These are phyloP conservation scores for Tremella fuciformis DNA, from an alignment of 768 basidiomycete genomes.

Conservation along the genomic window DNA sequence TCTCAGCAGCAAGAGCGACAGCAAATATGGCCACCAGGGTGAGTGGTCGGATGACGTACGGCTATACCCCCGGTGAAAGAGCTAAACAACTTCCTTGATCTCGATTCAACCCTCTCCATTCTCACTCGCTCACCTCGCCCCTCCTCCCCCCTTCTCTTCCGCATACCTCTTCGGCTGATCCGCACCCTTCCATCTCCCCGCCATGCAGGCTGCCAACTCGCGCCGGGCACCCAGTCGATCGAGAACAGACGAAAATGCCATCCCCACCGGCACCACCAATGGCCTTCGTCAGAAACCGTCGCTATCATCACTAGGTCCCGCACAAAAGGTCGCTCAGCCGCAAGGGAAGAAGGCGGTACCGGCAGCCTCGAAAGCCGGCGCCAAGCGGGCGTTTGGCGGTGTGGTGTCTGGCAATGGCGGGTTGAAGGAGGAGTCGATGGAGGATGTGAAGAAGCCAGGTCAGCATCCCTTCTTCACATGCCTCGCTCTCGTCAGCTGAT, in stretches of 20 bases:
- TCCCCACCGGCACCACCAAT: constrained; percentile 17
- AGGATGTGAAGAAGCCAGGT: constrained; percentile 37
- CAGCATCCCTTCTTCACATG: constrained; percentile 12
- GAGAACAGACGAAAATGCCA: constrained; percentile 49
- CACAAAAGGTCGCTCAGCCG: constrained; percentile 28
- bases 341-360: constrained; percentile 39
- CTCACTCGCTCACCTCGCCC: constrained; percentile 10
- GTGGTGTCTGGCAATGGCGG: constrained; percentile 71
- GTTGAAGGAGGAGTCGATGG: constrained; percentile 52
- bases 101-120: background rate
- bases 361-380: constrained; percentile 60
- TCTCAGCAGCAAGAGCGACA: background rate
- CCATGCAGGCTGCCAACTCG: constrained; percentile 24
- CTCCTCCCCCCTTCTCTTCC: background rate
- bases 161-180: background rate
- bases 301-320: constrained; percentile 33
- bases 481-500: background rate
- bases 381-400: constrained; percentile 69
- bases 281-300: constrained; percentile 42
- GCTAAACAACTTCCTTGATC: background rate
- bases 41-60: background rate
- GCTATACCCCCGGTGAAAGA: background rate
- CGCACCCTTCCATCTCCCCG: background rate
- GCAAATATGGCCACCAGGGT: constrained; percentile 1
- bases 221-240: constrained; percentile 34